Base-by-base conservation (phyloP, 495 filamentous ascomycete species). In the Cryomyces minteri region DNA sequence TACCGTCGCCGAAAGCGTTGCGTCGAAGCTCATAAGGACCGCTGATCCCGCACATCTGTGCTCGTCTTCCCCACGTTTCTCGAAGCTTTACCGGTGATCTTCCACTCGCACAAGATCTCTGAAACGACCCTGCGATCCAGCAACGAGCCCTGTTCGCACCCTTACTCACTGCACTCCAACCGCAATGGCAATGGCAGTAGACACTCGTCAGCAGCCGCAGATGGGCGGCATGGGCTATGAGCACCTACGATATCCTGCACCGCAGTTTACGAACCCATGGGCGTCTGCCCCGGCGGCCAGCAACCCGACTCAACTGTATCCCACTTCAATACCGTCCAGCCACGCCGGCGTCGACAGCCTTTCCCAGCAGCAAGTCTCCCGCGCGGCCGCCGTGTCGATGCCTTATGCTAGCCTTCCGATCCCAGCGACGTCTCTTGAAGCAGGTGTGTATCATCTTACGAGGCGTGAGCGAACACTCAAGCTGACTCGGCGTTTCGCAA, bases 181-280 rank as follows among this genome's bases (percentile, higher is more conserved):
- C 11, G 28, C 85, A 76, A 84, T 82, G 69, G 80, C 92, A 77
- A 84, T 88, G 67, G 77, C 90, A 65, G 82, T 86, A 65, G 74
- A 77, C 61, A 80, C 69, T 59, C 72, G 88, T 64, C 82, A 83
- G 69, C 85, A 83, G 68, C 70, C 73, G 42, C 79, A 84, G 64
- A 77, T 84, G 67, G 74, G 73, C 52, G 47, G 41, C 47, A 74
- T 88, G 69, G 73, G 74, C 62, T 93, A 88, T 69, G 82, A 88
- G 62, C 77, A 77, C 61, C 69, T 82, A 57, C 73, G 77, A 51
- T 80, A 80, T 66, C 79, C 67, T 43, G 62, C 74, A 40, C 84
- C 87, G 41, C 82, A 88, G 57, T 96, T 96, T 68, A 87, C 84
- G 57, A 87, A 96, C 61, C 88, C 88, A 11, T 96, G 88, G 88